Conservation (phyloP, 441 rosid genomes). For the Lagerstroemia fauriei region DNA sequence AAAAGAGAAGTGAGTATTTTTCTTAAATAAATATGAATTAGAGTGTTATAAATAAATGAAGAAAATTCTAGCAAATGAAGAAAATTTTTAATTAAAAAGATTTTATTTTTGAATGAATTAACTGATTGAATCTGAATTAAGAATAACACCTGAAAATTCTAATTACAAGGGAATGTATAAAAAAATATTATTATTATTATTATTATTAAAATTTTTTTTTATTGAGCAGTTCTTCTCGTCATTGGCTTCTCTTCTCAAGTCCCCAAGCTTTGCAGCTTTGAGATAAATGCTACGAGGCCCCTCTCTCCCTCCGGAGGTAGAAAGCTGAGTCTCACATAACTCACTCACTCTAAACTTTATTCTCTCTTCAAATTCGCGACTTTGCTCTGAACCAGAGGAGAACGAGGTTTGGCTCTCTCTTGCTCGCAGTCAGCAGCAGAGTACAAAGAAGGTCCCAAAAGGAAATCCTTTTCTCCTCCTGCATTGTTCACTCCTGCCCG, state of each 20-base stretch:
- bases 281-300: conserved; percentile 39
- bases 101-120: too few species aligned
- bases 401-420: conserved; percentile 53
- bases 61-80: too few species aligned
- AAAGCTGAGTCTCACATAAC: not conserved
- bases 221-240: not conserved
- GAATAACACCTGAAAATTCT: not conserved
- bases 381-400: conserved; percentile 50
- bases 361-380: conserved; percentile 59
- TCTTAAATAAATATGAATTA: too few species aligned
- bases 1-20: too few species aligned
- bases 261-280: conserved; percentile 32
- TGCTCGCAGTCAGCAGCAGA: conserved; percentile 19
- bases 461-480: conserved; percentile 31
- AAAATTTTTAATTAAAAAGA: too few species aligned
- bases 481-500: conserved; percentile 55
- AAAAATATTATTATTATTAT: too few species aligned
- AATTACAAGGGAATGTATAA: not conserved
- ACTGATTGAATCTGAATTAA: too few species aligned
- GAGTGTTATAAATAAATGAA: too few species aligned
- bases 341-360: conserved; percentile 39
- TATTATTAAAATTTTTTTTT: too few species aligned
- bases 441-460: not conserved
- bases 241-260: conserved; percentile 27
- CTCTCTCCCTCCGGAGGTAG: conserved; percentile 1